Base-by-base conservation (phyloP, 2,329 filamentous ascomycete genomes). In the Cercospora beticola region DNA sequence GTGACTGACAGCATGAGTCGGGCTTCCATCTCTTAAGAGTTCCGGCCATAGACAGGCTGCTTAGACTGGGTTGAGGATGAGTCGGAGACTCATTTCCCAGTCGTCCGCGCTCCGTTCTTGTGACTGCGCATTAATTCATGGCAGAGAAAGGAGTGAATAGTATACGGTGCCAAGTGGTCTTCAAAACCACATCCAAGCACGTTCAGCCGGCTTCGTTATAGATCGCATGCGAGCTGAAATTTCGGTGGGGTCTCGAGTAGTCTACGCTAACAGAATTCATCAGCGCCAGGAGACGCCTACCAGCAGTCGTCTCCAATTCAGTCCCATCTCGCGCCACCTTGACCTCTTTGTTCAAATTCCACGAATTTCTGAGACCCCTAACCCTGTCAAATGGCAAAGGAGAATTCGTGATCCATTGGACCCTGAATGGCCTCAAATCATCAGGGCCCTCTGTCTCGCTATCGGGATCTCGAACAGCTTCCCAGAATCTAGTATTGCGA, bases 281-380 rank as follows among this genome's bases (percentile, higher is more conserved):
- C 18, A 65, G 43, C 58, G 89, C 88, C 71, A 95, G 84, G 65
- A 97, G 82, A 75, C 88, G 88, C 74, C 88, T 88, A 2, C 94
- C 94, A 54, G 96, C 87, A 28, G 84, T 87, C 40, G 93, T 92
- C 79, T 97, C 94, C 63, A 98, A 83, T 79, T 97, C 94, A 0
- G 94, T 98, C 1, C 94, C 94, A 76, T 98, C 94, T 75, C 94
- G 87, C 21, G 94, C 94, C 77, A 98, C 97, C 80, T 98, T 98
- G 69, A 98, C 92, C 77, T 98, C 94, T 64, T 94, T 86, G 76
- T 97, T 97, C 4, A 92, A 91, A 79, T 98, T 98, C 92, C 93
- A 97, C 0, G 92, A 90, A 77, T 98, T 98, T 36, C 93, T 88
- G 65, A 98, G 81, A 0, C 94, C 94, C 70, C 93, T 85, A 0